These are phyloP conservation scores for Tuctoria greenei DNA, from an alignment of 176 grass and related monocot genomes.

Conservation along the genomic window DNA sequence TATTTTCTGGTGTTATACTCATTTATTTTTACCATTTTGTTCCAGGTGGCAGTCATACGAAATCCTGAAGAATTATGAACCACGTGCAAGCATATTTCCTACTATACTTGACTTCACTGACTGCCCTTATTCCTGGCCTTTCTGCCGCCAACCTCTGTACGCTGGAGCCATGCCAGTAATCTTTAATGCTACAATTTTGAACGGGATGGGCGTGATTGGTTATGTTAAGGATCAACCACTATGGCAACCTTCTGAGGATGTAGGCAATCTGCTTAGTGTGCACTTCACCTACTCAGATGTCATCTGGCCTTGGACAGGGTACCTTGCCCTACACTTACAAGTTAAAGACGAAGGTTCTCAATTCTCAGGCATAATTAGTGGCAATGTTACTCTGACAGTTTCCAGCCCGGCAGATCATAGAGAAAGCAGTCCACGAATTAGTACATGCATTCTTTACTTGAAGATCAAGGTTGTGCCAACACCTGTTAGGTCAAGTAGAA, in stretches of 20 bases:
- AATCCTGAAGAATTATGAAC: constrained; percentile 85
- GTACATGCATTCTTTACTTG: constrained; percentile 70
- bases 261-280: constrained; percentile 82
- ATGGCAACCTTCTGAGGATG: constrained; percentile 82
- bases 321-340: constrained; percentile 87
- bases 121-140: constrained; percentile 93
- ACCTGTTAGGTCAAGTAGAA: constrained; percentile 77
- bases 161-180: constrained; percentile 89
- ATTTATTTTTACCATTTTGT: constrained; percentile 32
- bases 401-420: constrained; percentile 61
- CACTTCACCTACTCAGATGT: constrained; percentile 87
- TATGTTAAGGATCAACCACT: constrained; percentile 69
- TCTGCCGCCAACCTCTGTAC: constrained; percentile 88
- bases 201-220: constrained; percentile 92
- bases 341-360: constrained; percentile 86
- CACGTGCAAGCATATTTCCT: constrained; percentile 84
- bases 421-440: constrained; percentile 53
- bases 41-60: constrained; percentile 84
- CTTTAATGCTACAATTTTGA: constrained; percentile 95
- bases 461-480: constrained; percentile 80
- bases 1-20: not conserved
- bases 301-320: constrained; percentile 98
- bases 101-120: constrained; percentile 74
- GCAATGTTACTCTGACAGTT: constrained; percentile 70
- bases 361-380: constrained; percentile 80